Base-by-base conservation (phyloP, 2,329 filamentous ascomycete species). In the Xylariaceae sp. region DNA sequence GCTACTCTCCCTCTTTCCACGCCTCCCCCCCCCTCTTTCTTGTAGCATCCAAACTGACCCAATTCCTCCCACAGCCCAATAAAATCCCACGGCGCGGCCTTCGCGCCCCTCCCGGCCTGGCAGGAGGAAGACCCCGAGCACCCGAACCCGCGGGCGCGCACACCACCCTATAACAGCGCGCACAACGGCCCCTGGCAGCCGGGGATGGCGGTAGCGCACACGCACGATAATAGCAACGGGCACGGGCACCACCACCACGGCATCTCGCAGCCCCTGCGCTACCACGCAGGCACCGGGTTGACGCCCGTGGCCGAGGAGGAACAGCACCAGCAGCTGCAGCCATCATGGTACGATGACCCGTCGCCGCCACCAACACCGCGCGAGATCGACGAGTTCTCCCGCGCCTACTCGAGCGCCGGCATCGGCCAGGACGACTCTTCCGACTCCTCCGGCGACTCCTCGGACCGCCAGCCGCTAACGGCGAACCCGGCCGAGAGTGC, bases 361-460 rank as follows among this genome's bases (percentile, higher is more conserved):
- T 20, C 20, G 41, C 16, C n/a, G 20, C 20, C 41, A 12, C 6
- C 7, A 5, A 2, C 41, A 18, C 75, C 75, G 0, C 71, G 76
- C 6, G 76, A 77, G 54, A 70, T 77, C 26, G 77, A 80, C 20
- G 79, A 81, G 20, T 80, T 79, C 54, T 72, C 74, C 6, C 72
- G 75, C 5, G 73, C 65, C n/a, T 70, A 75, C 50, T 77, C 75
- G 56, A 71, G 73, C 54, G 71, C 77, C 1, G 76, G 73, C 2
- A 69, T 82, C 29, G 70, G 67, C 44, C 12, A 47, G 1, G 53
- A 54, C 14, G 20, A 32, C 9, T 19, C n/a, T 20, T 4, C 26
- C 44, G 47, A 69, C 2, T 72, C 71, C 4, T 70, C 45, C 14
- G 75, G 79, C 44, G 73, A 75, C n/a, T n/a, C n/a, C n/a, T n/a